These are phyloP conservation scores for Trichoderma lentiforme DNA, from an alignment of 2,329 filamentous ascomycete species.

Conservation along the genomic window DNA sequence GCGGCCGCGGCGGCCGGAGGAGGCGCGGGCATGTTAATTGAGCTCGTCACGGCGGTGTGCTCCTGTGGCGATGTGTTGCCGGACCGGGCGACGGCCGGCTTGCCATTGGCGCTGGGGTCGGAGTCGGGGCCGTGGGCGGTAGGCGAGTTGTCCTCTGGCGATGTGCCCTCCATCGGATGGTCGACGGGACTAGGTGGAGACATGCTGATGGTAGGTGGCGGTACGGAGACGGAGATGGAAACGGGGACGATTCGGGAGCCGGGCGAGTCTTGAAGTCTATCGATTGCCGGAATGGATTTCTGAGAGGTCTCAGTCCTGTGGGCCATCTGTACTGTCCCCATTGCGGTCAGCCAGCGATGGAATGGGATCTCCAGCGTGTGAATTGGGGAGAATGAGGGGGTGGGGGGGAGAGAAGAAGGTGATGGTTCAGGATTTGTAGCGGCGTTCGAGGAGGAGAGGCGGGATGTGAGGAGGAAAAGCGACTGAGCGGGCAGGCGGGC, in stretches of 20 bases:
- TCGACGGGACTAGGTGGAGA: constrained; percentile 56
- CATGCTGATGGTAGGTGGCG: constrained; percentile 54
- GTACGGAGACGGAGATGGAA: constrained; percentile 33
- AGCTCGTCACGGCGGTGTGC: constrained; percentile 28
- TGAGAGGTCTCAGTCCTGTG: constrained; percentile 50
- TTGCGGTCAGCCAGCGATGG: constrained; percentile 27
- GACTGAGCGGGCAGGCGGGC: background rate
- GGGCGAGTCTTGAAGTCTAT: constrained; percentile 44
- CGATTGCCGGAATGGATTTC: constrained; percentile 40
- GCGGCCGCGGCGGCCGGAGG: constrained; percentile 62
- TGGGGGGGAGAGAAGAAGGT: background rate
- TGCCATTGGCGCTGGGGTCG: constrained; percentile 40
- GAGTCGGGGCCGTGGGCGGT: constrained; percentile 46
- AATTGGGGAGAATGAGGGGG: constrained; percentile 14
- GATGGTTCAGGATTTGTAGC: background rate
- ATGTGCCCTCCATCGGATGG: constrained; percentile 61
- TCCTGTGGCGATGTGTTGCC: constrained; percentile 41
- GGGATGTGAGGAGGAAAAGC: background rate
- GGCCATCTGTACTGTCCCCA: constrained; percentile 48
- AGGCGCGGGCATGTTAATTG: constrained; percentile 49
- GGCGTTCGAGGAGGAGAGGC: constrained; percentile 1
- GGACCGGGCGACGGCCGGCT: constrained; percentile 33
- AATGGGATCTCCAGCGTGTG: background rate
- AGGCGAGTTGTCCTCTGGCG: constrained; percentile 45
- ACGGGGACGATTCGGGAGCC: constrained; percentile 56